phyloP scores from a whole-genome alignment of 768 basidiomycete species.

The Auriscalpium orientale region DNA sequence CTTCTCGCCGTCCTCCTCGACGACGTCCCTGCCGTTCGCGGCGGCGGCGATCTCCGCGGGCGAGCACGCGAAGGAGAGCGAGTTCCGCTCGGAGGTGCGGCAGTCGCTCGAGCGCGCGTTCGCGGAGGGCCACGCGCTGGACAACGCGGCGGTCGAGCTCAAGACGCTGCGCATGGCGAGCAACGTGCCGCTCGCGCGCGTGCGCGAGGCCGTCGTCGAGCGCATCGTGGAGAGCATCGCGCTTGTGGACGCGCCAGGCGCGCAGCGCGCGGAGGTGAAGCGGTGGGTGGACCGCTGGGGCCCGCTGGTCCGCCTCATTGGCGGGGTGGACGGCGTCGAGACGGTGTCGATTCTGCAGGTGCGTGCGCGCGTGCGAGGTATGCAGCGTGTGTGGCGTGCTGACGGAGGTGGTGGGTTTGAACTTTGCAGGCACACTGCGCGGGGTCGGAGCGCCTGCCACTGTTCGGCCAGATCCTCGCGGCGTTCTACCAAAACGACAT shows the following conservation, averaged over 20 bases:
- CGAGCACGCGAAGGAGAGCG: conserved; percentile 41
- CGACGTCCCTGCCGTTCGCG: conserved; percentile 38
- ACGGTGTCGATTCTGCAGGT: conserved; percentile 78
- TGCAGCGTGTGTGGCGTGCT: neutral
- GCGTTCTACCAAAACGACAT: conserved; percentile 89
- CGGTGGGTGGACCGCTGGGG: conserved; percentile 75
- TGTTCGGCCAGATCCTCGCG: conserved; percentile 82
- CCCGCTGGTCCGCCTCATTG: conserved; percentile 67
- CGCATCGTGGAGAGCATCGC: conserved; percentile 70
- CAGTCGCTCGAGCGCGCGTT: conserved; percentile 90
- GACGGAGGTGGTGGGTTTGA: neutral
- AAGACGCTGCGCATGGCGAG: conserved; percentile 96
- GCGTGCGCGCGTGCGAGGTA: conserved; percentile 6
- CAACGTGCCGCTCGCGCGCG: conserved; percentile 82
- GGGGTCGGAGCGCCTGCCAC: conserved; percentile 47
- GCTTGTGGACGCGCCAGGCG: conserved; percentile 45
- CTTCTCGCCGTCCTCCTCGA: conserved; percentile 40
- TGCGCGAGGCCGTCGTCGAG: conserved; percentile 83
- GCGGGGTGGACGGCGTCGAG: conserved; percentile 77
- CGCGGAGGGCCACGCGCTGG: conserved; percentile 83
- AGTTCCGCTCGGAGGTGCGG: conserved; percentile 71
- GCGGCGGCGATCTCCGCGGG: conserved; percentile 30
- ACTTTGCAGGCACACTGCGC: conserved; percentile 53
- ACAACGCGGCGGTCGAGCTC: conserved; percentile 89
- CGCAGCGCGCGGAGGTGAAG: conserved; percentile 60